Evolutionary conservation across 495 filamentous ascomycete genomes (phyloP), one percentile per base, ranked within the genome.

Genomic region (Xylaria bambusicola): DNA sequence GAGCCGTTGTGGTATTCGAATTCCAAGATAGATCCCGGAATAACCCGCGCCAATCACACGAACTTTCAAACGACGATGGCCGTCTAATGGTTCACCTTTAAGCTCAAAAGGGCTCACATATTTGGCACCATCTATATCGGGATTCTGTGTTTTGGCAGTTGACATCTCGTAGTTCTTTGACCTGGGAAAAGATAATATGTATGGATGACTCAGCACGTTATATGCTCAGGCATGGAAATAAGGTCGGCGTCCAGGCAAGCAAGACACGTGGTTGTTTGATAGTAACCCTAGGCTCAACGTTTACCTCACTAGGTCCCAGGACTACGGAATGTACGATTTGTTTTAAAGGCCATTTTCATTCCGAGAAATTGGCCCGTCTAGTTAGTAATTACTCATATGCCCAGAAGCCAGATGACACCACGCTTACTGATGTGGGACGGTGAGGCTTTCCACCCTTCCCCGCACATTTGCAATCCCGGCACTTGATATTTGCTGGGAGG

Each of bases 31-130:
- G 23, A 83, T 82, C 1, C 80, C 80, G 2, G 77, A 80, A 52
- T 72, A 80, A 7, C 80, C 80, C 31, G 79, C 78, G 6, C 80
- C 80, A 40, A 82, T 71, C 1, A 80, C 72, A 8, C 77, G 62
- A 17, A 81, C 79, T 52, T 74, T 77, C 21, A 82, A 60, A 6
- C 74, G 77, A 21, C 78, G 65, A 1, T 73, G 60, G 40, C 77
- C 75, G 56, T 82, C 79, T n/a, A 82, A 57, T 12, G 73, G 68
- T 3, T 56, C 65, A 23, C 77, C 68, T 50, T 77, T 79, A 42
- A 79, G 60, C 4, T 63, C 62, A 31, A 78, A 74, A 7, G 26
- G 20, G n/a, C 26, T 1, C 1, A 29, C 15, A 20, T n/a, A 6
- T 24, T 47, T 9, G 3, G 44, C 8, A 48, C 0, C 9, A 13